Percentiles rank a stretch among this genome's conserved stretches.
Conservation (phyloP, 2,329 filamentous ascomycete genomes). For the Fusarium staphyleae region DNA sequence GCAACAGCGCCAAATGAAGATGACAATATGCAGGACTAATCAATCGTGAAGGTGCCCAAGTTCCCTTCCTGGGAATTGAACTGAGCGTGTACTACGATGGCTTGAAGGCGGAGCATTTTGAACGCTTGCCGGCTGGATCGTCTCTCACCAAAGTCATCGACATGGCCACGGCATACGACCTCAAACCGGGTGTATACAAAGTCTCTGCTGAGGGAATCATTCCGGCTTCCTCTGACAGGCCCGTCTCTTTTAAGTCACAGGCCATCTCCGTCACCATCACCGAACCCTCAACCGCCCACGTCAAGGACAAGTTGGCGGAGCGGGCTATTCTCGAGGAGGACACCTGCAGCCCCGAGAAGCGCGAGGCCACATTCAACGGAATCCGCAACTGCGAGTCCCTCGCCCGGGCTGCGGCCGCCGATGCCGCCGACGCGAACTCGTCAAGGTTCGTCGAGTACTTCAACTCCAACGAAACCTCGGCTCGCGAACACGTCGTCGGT, state of each 20-base stretch:
- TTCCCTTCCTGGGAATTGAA: slow-evolving; percentile 20
- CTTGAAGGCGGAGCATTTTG: slow-evolving; percentile 11
- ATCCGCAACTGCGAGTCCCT: slow-evolving; percentile 25
- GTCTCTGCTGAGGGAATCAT: slow-evolving; percentile 19
- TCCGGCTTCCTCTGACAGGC: not conserved
- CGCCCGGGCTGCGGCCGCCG: slow-evolving; percentile 24
- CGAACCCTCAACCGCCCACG: slow-evolving; percentile 5
- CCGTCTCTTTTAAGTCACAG: slow-evolving; percentile 6
- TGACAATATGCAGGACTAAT: not conserved
- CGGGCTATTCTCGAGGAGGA: slow-evolving; percentile 8
- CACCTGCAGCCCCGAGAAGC: slow-evolving; percentile 9
- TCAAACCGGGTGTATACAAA: slow-evolving; percentile 20
- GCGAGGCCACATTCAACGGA: slow-evolving; percentile 10
- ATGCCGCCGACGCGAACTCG: slow-evolving; percentile 18
- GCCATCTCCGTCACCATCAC: slow-evolving; percentile 8
- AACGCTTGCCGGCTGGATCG: slow-evolving; percentile 7
- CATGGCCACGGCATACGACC: slow-evolving; percentile 11
- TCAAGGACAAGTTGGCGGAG: slow-evolving; percentile 3
- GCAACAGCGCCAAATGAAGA: not conserved
- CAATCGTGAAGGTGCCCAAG: not conserved
- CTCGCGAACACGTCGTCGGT: slow-evolving; percentile 23
- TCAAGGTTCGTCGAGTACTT: slow-evolving; percentile 32
- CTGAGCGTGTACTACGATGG: slow-evolving; percentile 26
- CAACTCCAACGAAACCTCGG: slow-evolving; percentile 30
- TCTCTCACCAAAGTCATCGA: slow-evolving; percentile 18